A percentile compares a stretch with the other conserved stretches of the same genome.
Conservation (phyloP, 805 yeast genomes). For the Metschnikowia cerradonensis region DNA sequence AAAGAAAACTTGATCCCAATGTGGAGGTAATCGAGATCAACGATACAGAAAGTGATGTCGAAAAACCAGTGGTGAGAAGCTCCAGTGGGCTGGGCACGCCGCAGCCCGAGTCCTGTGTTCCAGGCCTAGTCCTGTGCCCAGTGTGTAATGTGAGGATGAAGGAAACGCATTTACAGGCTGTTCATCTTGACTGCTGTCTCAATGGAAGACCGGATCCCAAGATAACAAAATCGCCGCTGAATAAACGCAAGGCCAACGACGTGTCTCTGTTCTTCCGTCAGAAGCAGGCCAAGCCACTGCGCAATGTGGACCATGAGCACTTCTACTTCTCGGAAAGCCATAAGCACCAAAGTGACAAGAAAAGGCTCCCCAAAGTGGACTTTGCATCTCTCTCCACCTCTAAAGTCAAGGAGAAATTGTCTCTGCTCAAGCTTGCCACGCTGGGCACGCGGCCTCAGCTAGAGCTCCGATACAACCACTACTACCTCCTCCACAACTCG, state of each 20-base stretch:
- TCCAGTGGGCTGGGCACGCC: constrained; percentile 1
- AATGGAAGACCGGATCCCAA: constrained; percentile 23
- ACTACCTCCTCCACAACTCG: constrained; percentile 73
- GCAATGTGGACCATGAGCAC: constrained; percentile 20
- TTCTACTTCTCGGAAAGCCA: constrained; percentile 32
- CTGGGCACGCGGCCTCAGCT: constrained; percentile 60
- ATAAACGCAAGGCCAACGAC: constrained; percentile 15
- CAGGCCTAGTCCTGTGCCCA: constrained; percentile 56
- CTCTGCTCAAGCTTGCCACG: constrained; percentile 51
- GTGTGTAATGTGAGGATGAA: constrained; percentile 57
- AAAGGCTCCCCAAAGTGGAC: constrained; percentile 60
- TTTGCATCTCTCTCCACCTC: constrained; percentile 54
- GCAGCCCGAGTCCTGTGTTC: background rate
- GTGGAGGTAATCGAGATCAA: constrained; percentile 17
- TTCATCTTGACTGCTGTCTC: constrained; percentile 63
- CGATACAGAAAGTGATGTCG: constrained; percentile 7
- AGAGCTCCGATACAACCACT: constrained; percentile 72
- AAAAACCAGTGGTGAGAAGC: background rate
- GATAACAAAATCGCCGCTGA: constrained; percentile 2
- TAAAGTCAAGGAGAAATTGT: constrained; percentile 58
- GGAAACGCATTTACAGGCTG: constrained; percentile 49
- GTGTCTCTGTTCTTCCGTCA: constrained; percentile 31
- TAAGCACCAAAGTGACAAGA: constrained; percentile 24
- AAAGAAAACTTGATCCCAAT: background rate
- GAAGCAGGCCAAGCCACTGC: constrained; percentile 8